A percentile compares a stretch with the other conserved stretches of the same genome.
Evolutionary conservation across 495 filamentous ascomycete species (phyloP).

Genomic region (Hypoxylon subgilvum): DNA sequence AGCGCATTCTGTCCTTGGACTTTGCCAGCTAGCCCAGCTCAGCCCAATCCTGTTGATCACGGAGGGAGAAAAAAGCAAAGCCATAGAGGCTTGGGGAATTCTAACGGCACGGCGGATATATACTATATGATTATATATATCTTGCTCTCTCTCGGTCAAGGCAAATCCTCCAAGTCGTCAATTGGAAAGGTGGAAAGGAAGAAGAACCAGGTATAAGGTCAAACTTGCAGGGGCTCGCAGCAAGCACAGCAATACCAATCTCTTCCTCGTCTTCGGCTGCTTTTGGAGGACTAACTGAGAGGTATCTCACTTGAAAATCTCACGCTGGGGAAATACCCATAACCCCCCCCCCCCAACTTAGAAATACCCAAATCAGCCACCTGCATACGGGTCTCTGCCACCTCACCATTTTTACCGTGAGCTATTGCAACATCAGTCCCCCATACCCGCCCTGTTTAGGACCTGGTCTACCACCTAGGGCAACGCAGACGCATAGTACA

Average conservation of each 20-base stretch:
- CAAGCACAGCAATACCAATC: conserved; percentile 37
- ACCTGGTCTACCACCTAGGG: conserved; percentile 41
- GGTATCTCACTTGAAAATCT: conserved; percentile 39
- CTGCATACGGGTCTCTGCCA: conserved; percentile 45
- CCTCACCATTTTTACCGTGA: conserved; percentile 45
- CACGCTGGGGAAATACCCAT: conserved; percentile 37
- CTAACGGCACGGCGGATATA: too few relatives aligned
- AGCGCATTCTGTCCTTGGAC: conserved; percentile 15
- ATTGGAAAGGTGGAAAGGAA: background rate
- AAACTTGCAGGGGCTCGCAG: conserved; percentile 12
- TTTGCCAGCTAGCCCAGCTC: conserved; percentile 16
- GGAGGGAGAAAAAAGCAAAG: conserved; percentile 12
- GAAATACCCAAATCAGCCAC: conserved; percentile 46
- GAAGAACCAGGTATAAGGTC: conserved; percentile 10
- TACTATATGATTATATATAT: too few relatives aligned
- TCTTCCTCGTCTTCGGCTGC: conserved; percentile 15
- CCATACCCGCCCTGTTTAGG: conserved; percentile 40
- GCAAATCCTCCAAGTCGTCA: too few relatives aligned
- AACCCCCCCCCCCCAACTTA: conserved; percentile 38
- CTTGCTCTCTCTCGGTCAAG: too few relatives aligned
- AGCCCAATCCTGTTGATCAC: conserved; percentile 28
- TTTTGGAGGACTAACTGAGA: conserved; percentile 17
- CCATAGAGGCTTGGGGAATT: too few relatives aligned
- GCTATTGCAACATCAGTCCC: conserved; percentile 48
- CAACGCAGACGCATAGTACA: conserved; percentile 38